Evolutionary conservation across 2,329 filamentous ascomycete species (phyloP).

Genomic region (Fusarium subtropicale): DNA sequence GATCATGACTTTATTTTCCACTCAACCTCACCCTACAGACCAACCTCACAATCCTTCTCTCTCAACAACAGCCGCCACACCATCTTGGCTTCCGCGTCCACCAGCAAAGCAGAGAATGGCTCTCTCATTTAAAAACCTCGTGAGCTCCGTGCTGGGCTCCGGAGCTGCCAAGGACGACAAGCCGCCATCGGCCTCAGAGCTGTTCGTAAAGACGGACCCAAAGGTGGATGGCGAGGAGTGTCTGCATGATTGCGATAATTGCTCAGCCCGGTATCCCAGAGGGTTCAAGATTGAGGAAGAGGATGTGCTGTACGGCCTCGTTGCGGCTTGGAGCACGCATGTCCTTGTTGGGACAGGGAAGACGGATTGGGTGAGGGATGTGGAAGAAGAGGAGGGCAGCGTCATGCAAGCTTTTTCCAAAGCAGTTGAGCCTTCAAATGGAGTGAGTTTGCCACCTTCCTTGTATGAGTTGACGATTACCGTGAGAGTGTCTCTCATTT

Average conservation of each 20-base stretch:
- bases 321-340: conserved; percentile 91
- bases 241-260: conserved; percentile 84
- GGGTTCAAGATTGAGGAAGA: conserved; percentile 78
- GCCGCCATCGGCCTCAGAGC: conserved; percentile 52
- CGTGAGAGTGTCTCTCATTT: neutral
- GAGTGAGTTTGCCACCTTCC: conserved; percentile 62
- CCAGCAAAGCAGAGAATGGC: conserved; percentile 58
- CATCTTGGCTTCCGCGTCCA: conserved; percentile 44
- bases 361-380: conserved; percentile 91
- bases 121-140: conserved; percentile 51
- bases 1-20: conserved; percentile 28
- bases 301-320: conserved; percentile 84
- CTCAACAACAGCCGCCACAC: conserved; percentile 29
- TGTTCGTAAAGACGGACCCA: conserved; percentile 83
- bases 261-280: conserved; percentile 80
- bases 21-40: neutral
- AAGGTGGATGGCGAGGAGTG: conserved; percentile 88
- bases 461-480: neutral
- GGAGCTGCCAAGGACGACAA: conserved; percentile 31
- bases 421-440: conserved; percentile 71
- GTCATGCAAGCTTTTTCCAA: conserved; percentile 80
- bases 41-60: conserved; percentile 6
- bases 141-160: conserved; percentile 49
- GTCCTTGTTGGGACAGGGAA: conserved; percentile 94
- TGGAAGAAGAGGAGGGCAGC: conserved; percentile 86